Evolutionary conservation across 2,329 filamentous ascomycete species (phyloP), one percentile per base, ranked within the genome.

Genomic region (Colletotrichum somersetense): DNA sequence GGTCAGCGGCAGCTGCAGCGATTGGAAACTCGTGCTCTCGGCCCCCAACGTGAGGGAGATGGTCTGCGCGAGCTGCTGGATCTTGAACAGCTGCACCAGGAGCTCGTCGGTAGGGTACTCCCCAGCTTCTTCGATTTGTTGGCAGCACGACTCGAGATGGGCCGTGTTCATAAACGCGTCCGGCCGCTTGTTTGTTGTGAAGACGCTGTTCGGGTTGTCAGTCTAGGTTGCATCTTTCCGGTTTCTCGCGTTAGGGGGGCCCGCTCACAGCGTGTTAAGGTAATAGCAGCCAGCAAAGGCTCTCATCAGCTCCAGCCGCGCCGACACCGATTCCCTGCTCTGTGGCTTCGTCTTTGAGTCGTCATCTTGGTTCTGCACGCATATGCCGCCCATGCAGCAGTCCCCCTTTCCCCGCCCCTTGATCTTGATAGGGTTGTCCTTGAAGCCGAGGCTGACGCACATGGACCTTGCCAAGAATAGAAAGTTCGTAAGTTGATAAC

Each of bases 251-350:
- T 5, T n/a, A 1, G 18, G 5, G 42, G 10, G n/a, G 11, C 40
- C 1, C 2, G 79, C 84, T 76, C 71, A 87, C 85, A 85, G 75
- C 8, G 85, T 85, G 40, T 86, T 85, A 5, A 88, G 74, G 66
- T 88, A 88, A 70, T 86, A 88, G 5, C 84, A 85, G 2, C 85
- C 86, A 0, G 82, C 81, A 75, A 85, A 87, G 0, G 85, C 84
- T 56, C 86, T 80, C 78, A 87, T 82, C 57, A 82, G 77, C 67
- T 87, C 84, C 12, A 87, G 74, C 30, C 78, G 78, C 23, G 71
- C 71, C 7, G 77, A 74, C 4, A 68, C 68, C 20, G 76, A 74
- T 23, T 78, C 79, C 38, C 74, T 76, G 18, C 75, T 65, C 23
- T 68, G 71, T 18, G 66, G 65, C 3, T 61, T 67, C 55, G 55